Evolutionary conservation across 148 eudicot species (phyloP), one percentile per base, ranked within the genome.

Genomic region (Chenopodium formosanum): DNA sequence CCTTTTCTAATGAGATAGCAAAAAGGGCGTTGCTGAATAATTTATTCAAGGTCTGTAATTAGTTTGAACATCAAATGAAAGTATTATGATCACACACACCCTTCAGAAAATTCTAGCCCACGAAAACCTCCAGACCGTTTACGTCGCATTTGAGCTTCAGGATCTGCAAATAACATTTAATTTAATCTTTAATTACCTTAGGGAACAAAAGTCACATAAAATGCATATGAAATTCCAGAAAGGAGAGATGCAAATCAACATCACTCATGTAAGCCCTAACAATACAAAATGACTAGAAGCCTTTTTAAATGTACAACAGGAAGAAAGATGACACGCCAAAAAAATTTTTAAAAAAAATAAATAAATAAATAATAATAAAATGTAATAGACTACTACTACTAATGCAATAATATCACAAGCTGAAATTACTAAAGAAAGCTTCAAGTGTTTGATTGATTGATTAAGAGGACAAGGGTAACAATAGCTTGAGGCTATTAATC

Each of bases 61-160:
- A 37, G 52, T 37, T 34, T 2, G 6, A 6, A 22, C 52, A 37
- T 17, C 32, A 46, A 44, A 22, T 5, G 27, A 67, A 56, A 64
- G 53, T 13, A 11, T 40, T 65, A 31, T 32, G 29, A 37, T 19
- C 67, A 37, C 40, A 77, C 88, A 62, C 83, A 95, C 99, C 97
- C 99, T 89, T 93, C 99, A n/a, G 97, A 87, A 86, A 90, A 95
- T 63, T 79, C 90, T 83, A 85, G 83, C n/a, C 97, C 94, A 22
- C 97, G 88, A 82, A 91, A 95, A n/a, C 97, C 97, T 83, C 97
- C 94, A 56, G 90, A 85, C 70, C 81, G 63, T 79, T 94, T 95
- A 22, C 94, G 91, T 40, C 84, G 86, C 74, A 84, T 53, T 58
- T 78, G 89, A 16, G 91, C 86, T 23, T 82, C 88, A 70, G 92